Base-by-base conservation (phyloP, 2,329 filamentous ascomycete genomes). In the Karstenula rhodostoma region DNA sequence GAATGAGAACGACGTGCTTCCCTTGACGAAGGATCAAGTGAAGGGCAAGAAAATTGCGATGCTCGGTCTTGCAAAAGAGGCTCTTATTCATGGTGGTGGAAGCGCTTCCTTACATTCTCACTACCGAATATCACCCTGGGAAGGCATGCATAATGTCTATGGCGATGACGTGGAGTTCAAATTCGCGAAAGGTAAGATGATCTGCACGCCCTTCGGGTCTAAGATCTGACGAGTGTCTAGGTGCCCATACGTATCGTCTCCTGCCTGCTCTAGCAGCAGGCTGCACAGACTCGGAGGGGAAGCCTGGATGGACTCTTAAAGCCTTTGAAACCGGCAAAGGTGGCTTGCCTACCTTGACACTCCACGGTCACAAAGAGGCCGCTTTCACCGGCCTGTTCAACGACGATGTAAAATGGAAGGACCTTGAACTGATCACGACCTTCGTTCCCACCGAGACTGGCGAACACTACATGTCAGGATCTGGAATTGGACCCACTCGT, bases 1-100 rank as follows among this genome's bases (percentile, higher is more conserved):
- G 79, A 94, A 94, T 58, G 85, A 92, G 2, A 82, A 82, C 13
- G 80, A 80, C 9, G 71, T 90, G 0, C 79, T 94, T 1, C 91
- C 91, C 0, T 76, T 90, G 19, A 83, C 82, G 56, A 91, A 89
- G 71, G 82, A 86, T 3, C 86, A 87, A 19, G 58, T 73, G 17
- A 75, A 74, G 49, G 73, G 72, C 2, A 89, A 87, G 48, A 87
- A 84, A 19, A 84, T 92, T 62, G 89, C 89, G 4, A 86, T 93
- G 8, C 90, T 93, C 67, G 90, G 90, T 0, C 87, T 90, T 7
- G 90, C 88, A 1, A 85, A 90, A 35, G 68, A 78, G 42, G 72
- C 73, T 15, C 57, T 74, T 29, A 77, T 76, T 13, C 73, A 75
- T 37, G 72, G 74, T 43, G 74, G 75, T 35, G 74, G 74, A 10